Evolutionary conservation across 371 early-diverging fungal species (phyloP), one percentile per base, ranked within the genome.

Genomic region (Mucor circinelloides): DNA sequence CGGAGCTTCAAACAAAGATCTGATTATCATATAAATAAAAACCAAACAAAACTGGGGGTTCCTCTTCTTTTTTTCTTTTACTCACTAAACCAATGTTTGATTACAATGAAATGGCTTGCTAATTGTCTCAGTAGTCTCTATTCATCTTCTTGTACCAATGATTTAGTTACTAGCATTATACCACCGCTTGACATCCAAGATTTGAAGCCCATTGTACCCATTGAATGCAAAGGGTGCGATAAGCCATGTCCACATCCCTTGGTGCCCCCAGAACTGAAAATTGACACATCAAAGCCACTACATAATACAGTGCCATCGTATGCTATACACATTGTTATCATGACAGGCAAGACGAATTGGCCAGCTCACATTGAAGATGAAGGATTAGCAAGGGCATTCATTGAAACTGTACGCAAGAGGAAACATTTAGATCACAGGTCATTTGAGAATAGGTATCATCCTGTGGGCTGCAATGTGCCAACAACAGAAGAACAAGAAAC

Each of bases 341-440:
- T 77, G 67, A 79, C 80, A 2, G 80, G 80, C 3, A 72, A 75
- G 23, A 50, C 72, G 0, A 67, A 77, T 28, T 79, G 80, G 80
- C 71, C 80, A 2, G 63, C 77, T 0, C 80, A 77, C 56, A 77
- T 77, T 58, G 80, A 79, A 40, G 75, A 77, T n/a, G 79, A 79
- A 36, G 77, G 80, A 15, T 28, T 79, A 15, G 77, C 77, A 2
- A 57, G 58, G 7, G 70, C 75, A 10, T 58, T 79, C 12, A 71
- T 73, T 36, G 64, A 73, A 25, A 58, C 58, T 0, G 60, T 77
- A 9, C 52, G 72, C 6, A 61, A 66, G 36, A 69, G 75, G 8
- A 70, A 73, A 31, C 21, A 52, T 10, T 36, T 38, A 13, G 61
- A 63, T 28, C 23, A 66, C 13, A 31, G 60, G 7, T 57, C 61